Conservation (phyloP, 1,139 yeast species). For the Yueomyces sp. region DNA sequence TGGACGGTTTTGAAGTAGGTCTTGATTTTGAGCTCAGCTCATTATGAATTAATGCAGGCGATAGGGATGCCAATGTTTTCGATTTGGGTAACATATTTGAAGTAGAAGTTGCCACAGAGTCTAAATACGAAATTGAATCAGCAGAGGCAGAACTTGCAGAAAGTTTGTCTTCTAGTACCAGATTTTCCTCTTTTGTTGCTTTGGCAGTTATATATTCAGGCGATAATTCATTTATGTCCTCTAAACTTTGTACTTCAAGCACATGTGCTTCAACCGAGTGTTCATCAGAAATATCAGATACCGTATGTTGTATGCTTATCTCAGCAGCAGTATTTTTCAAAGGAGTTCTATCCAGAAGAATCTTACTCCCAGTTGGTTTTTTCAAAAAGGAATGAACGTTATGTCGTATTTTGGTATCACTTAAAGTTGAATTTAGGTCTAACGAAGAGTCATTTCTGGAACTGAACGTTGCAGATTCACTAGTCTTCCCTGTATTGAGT, state of each 20-base stretch:
- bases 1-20: too few relatives aligned
- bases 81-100: neutral
- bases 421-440: too few relatives aligned
- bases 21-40: neutral
- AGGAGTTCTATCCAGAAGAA: slow-evolving; percentile 4
- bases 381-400: too few relatives aligned
- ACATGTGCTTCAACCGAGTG: neutral
- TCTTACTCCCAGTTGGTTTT: too few relatives aligned
- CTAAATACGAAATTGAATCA: neutral
- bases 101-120: neutral
- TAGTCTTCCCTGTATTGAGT: too few relatives aligned
- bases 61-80: neutral
- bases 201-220: neutral
- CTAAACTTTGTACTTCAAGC: neutral
- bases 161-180: slow-evolving; percentile 2
- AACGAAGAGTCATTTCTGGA: too few relatives aligned
- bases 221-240: neutral
- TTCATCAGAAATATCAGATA: neutral
- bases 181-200: slow-evolving; percentile 1
- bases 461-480: too few relatives aligned
- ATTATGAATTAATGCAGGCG: neutral
- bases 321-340: slow-evolving; percentile 3
- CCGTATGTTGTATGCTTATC: neutral
- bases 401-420: too few relatives aligned
- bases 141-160: slow-evolving; percentile 1